These are phyloP conservation scores for Xylariaceae sp. DNA, from an alignment of 2,329 filamentous ascomycete species.

Conservation along the genomic window DNA sequence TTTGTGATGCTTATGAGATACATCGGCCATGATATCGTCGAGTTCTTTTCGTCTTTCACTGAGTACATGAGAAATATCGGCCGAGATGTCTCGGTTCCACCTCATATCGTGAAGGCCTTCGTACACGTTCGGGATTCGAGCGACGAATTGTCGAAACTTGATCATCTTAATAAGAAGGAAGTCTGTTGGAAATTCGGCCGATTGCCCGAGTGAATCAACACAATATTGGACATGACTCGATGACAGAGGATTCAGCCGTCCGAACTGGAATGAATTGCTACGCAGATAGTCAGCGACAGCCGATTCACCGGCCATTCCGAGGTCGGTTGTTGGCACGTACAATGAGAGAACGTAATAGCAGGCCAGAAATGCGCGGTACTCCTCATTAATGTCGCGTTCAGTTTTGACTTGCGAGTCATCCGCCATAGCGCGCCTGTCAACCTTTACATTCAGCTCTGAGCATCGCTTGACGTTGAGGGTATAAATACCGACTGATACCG, in stretches of 20 bases:
- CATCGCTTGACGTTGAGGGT: conserved; percentile 9
- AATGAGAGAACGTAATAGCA: conserved; percentile 37
- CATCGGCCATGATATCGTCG: conserved; percentile 30
- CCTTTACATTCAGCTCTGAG: conserved; percentile 11
- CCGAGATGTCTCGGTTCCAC: conserved; percentile 26
- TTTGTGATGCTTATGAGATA: conserved; percentile 26
- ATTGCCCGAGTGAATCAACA: conserved; percentile 28
- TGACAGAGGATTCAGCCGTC: conserved; percentile 30
- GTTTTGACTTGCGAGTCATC: conserved; percentile 16
- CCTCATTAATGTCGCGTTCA: conserved; percentile 32
- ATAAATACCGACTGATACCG: conserved; percentile 30
- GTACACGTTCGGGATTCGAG: conserved; percentile 33
- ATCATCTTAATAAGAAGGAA: conserved; percentile 33
- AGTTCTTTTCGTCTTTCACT: conserved; percentile 32
- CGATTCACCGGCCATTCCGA: neutral
- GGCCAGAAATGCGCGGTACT: conserved; percentile 36
- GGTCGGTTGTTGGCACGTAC: conserved; percentile 24
- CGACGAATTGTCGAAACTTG: conserved; percentile 34
- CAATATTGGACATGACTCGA: conserved; percentile 33
- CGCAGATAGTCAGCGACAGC: neutral
- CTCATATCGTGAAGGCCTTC: conserved; percentile 20
- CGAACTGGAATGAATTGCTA: conserved; percentile 37
- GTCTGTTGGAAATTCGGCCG: conserved; percentile 28
- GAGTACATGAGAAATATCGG: conserved; percentile 33
- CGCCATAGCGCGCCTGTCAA: conserved; percentile 12